phyloP scores from a whole-genome alignment of 1,284 basidiomycete species.

The Cryptococcus amylolentus region DNA sequence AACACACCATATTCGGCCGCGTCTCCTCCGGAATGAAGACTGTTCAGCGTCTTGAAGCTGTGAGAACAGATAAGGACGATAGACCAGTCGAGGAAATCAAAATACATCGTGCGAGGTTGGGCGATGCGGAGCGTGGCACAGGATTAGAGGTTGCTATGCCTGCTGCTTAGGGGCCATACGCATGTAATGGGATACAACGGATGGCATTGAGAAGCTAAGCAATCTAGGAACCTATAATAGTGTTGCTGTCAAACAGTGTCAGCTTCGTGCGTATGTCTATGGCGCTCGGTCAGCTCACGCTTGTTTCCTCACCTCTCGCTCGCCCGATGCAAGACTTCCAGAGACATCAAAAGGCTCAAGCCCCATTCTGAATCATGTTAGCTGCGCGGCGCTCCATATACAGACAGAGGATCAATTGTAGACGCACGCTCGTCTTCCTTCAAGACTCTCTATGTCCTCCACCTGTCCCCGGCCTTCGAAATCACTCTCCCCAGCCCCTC shows the following conservation, averaged over 20 bases:
- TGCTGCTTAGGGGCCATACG: slow-evolving; percentile 7
- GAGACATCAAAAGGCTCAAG: slow-evolving; percentile 30
- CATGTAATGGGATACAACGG: not conserved
- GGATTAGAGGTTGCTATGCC: slow-evolving; percentile 19
- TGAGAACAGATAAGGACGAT: slow-evolving; percentile 48
- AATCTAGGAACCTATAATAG: not conserved
- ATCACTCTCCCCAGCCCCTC: slow-evolving; percentile 63
- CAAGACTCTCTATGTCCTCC: slow-evolving; percentile 52
- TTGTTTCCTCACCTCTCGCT: slow-evolving; percentile 21
- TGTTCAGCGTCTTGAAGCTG: slow-evolving; percentile 57
- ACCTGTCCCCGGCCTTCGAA: slow-evolving; percentile 56
- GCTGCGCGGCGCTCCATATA: not conserved
- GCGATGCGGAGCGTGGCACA: slow-evolving; percentile 23
- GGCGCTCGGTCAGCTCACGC: slow-evolving; percentile 13
- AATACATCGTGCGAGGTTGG: slow-evolving; percentile 49
- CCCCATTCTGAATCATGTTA: slow-evolving; percentile 33
- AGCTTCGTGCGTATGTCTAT: not conserved
- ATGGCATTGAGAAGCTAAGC: not conserved
- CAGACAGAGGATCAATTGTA: not conserved
- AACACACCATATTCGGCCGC: slow-evolving; percentile 90
- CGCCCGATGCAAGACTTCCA: slow-evolving; percentile 14
- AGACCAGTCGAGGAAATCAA: slow-evolving; percentile 50
- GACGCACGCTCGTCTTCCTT: slow-evolving; percentile 54
- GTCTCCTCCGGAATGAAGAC: slow-evolving; percentile 81
- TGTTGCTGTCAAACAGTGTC: not conserved